Conservation (phyloP, 306 rosid genomes). For the Urtica urens region DNA sequence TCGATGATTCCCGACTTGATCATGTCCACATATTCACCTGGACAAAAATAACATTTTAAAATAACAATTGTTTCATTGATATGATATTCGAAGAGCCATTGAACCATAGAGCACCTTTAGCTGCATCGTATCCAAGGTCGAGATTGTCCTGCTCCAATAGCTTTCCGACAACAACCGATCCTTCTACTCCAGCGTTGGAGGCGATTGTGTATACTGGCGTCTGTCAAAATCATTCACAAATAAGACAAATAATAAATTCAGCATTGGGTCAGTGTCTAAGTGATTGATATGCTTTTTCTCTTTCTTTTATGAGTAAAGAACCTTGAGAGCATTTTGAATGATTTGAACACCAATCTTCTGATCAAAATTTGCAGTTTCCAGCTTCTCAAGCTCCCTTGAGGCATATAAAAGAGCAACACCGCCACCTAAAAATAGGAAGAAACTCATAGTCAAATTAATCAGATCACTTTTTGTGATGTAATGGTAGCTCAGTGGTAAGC, state of each 20-base stretch:
- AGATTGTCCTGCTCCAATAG: constrained; percentile 38
- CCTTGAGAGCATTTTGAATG: constrained; percentile 48
- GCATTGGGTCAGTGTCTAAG: no score
- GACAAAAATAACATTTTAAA: no score
- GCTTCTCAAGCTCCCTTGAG: constrained; percentile 34
- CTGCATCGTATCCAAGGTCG: constrained; percentile 43
- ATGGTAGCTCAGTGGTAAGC: no score
- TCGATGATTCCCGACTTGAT: constrained; percentile 44
- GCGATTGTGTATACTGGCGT: constrained; percentile 42
- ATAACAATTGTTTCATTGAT: no score
- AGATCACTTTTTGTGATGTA: no score
- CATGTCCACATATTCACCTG: constrained; percentile 54
- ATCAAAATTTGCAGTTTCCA: constrained; percentile 39
- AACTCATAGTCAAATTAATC: not conserved
- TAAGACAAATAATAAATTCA: no score
- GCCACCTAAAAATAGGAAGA: constrained; percentile 23
- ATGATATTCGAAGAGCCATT: no score
- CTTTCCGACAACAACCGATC: constrained; percentile 38
- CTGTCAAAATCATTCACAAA: constrained; percentile 13
- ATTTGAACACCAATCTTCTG: constrained; percentile 53
- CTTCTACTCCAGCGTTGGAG: constrained; percentile 43
- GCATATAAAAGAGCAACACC: constrained; percentile 52
- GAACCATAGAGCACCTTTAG: constrained; percentile 27
- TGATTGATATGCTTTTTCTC: no score
- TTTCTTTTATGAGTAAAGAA: no score